A percentile compares a stretch with the other conserved stretches of the same genome.
phyloP scores from a whole-genome alignment of 2,329 filamentous ascomycete genomes.

The Talaromyces atroroseus region DNA sequence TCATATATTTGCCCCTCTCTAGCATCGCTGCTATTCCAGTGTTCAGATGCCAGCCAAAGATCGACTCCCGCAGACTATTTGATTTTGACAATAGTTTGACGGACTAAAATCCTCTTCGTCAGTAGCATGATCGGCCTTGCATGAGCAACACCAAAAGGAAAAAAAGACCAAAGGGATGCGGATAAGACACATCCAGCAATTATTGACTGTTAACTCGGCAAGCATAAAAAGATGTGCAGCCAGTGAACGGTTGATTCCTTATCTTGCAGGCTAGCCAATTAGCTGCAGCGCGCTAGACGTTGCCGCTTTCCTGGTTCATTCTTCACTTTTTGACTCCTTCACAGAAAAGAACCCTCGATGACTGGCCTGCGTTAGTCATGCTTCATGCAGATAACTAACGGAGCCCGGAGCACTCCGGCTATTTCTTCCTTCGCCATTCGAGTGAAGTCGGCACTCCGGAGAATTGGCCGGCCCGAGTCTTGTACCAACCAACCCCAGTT shows the following conservation, averaged over 20 bases:
- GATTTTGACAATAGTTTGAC: no score
- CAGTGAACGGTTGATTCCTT: not conserved
- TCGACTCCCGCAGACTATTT: no score
- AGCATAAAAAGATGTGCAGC: not conserved
- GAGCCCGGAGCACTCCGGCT: not conserved
- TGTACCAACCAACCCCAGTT: no score
- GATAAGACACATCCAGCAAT: constrained; percentile 2
- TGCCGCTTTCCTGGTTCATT: no score
- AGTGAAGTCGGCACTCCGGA: not conserved
- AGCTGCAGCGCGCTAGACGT: not conserved
- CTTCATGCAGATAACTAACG: not conserved
- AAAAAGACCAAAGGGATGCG: not conserved
- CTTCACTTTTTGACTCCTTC: no score
- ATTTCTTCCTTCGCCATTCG: not conserved
- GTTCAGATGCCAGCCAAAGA: no score
- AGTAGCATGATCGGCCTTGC: constrained; percentile 1
- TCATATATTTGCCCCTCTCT: no score
- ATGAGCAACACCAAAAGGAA: not conserved
- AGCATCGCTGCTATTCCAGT: no score
- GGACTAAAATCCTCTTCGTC: not conserved
- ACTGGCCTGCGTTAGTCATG: not conserved
- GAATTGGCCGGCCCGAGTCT: not conserved
- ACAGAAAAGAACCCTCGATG: no score
- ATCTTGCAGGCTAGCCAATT: not conserved
- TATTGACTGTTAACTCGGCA: constrained; percentile 1